Evolutionary conservation across 768 basidiomycete genomes (phyloP), one percentile per base, ranked within the genome.

Genomic region (Lactarius evosmus): DNA sequence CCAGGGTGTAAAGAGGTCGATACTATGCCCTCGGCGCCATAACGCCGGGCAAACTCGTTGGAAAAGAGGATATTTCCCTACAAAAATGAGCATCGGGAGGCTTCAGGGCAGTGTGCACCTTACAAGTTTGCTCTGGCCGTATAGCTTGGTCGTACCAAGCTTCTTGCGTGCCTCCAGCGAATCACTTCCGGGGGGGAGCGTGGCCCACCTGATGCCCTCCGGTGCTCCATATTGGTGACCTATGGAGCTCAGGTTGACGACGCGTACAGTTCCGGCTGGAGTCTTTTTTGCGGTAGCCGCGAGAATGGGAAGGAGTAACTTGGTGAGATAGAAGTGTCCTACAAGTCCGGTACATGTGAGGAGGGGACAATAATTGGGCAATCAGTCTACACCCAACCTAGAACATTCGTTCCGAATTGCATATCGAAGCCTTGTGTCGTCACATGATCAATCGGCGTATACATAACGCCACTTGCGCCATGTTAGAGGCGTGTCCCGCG

Each of bases 241-340:
- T 17, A 56, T 27, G 2, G 62, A 60, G 9, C 69, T 68, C 34
- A 66, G 64, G 22, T 67, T 70, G 33, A 75, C 59, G 11, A 75
- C 70, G 3, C 75, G 74, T 2, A 69, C 69, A 30, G 69, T 64
- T 12, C 40, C 58, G 6, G 54, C 32, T 14, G 38, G 38, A 12
- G 56, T 40, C 6, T 49, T 38, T 8, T 49, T 64, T 56, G 50
- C 46, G 16, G 69, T 65, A 14, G 68, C 70, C 16, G 65, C 68
- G 17, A 72, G 58, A 9, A 62, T 60, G 9, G 74, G 72, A n/a
- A 76, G 63, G 17, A 76, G 68, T 3, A 71, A 62, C 19, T 63
- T 60, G 29, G 69, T 69, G 36, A 71, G 50, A 30, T 58, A 64
- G 56, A 60, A 70, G 62, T 70, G 70, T 25, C 71, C 66, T 67